Evolutionary conservation across 495 filamentous ascomycete species (phyloP).

Genomic region (Rhizodiscina lignyota): DNA sequence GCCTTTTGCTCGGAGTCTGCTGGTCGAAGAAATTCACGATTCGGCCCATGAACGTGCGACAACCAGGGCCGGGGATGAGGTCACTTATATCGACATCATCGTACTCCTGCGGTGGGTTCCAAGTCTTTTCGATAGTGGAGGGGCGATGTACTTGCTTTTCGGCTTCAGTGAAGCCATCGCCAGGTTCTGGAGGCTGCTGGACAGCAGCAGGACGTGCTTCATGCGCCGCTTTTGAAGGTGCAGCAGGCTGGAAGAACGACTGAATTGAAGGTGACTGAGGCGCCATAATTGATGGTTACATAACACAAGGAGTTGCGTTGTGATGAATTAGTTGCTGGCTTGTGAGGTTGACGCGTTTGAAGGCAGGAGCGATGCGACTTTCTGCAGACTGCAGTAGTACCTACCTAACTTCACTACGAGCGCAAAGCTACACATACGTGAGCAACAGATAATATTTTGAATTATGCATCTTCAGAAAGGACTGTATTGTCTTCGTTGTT

Average conservation of each 20-base stretch:
- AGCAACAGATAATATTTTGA: no score
- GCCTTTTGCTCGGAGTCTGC: conserved; percentile 20
- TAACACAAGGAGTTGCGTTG: no score
- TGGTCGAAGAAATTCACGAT: conserved; percentile 37
- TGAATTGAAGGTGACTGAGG: conserved; percentile 30
- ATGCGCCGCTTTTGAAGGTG: conserved; percentile 1
- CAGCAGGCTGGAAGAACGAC: conserved; percentile 27
- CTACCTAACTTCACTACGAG: no score
- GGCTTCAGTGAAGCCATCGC: conserved; percentile 34
- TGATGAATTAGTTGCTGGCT: no score
- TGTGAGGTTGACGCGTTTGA: no score
- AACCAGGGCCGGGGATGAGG: conserved; percentile 32
- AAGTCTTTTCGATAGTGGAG: conserved; percentile 24
- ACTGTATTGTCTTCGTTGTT: no score
- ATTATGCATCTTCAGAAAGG: no score
- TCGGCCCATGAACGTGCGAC: conserved; percentile 38
- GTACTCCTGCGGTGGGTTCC: conserved; percentile 39
- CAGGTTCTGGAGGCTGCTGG: conserved; percentile 10
- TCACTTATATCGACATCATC: conserved; percentile 30
- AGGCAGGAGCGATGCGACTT: no score
- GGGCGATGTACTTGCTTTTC: conserved; percentile 26
- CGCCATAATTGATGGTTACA: conserved; percentile 24
- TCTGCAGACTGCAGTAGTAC: no score
- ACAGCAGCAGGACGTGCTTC: conserved; percentile 1
- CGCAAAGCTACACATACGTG: no score